Evolutionary conservation across 495 filamentous ascomycete species (phyloP), one percentile per base, ranked within the genome.

Genomic region (Penicillium psychrofluorescens): DNA sequence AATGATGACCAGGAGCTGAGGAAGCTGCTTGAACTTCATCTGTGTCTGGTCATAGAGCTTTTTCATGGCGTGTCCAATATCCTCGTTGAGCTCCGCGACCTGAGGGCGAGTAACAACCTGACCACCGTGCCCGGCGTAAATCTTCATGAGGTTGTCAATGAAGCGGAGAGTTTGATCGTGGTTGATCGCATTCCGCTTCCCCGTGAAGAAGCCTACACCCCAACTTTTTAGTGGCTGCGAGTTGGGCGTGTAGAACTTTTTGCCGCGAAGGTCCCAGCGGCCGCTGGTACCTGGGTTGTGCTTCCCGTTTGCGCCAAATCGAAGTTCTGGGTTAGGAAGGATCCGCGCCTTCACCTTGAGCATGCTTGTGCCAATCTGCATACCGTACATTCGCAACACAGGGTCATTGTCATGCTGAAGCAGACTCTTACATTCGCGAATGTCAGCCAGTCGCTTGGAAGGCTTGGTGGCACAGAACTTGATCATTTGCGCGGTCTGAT

Each of bases 201-300:
- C 67, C 8, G 56, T 47, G 16, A 83, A 75, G 28, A 74, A 71
- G 38, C 77, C 74, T 29, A 96, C 64, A 27, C 78, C 83, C 90
- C 91, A 98, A 8, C 70, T 70, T 35, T 70, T 69, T 9, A 97
- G 71, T 1, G 74, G 68, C 7, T 55, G 43, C 4, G 61, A 49
- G 61, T 94, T 87, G 0, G 76, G 55, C 34, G 58, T 51, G 2
- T 83, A 55, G 54, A 96, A 96, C 45, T 83, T 86, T 56, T 82
- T 83, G 29, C 81, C 81, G 11, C 85, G 80, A 14, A 96, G 74
- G 60, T 92, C 86, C 92, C 92, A 98, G 9, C 86, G 82, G 15
- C 90, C 92, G 30, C 58, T 59, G 8, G 59, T 71, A 1, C 68
- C 63, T 1, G 85, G 84, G 45, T 80, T 76, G 30, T 63, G 45